Evolutionary conservation across 2,329 filamentous ascomycete species (phyloP).

Genomic region (Pseudofabraea citricarpa): DNA sequence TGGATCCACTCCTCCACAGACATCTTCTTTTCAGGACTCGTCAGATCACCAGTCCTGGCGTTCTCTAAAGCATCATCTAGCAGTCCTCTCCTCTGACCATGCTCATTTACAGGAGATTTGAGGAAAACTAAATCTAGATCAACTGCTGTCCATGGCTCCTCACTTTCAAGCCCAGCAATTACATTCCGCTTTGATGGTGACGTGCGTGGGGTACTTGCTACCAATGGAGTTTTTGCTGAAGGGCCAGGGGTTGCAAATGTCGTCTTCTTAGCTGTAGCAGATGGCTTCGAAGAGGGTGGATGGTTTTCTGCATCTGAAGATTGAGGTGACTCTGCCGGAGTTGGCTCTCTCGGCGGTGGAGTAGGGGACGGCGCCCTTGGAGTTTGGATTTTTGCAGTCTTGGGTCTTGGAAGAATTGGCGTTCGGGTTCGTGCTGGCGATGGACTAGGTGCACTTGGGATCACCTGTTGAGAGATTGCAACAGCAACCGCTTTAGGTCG

Average conservation of each 20-base stretch:
- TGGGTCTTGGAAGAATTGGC: constrained; percentile 1
- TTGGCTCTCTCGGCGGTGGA: constrained; percentile 47
- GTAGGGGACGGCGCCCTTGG: constrained; percentile 33
- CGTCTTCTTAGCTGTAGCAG: constrained; percentile 25
- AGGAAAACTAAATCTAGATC: constrained; percentile 71
- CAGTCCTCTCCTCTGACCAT: constrained; percentile 19
- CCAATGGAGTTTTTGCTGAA: constrained; percentile 43
- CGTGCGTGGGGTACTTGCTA: constrained; percentile 38
- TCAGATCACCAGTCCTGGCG: constrained; percentile 54
- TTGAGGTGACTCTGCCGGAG: constrained; percentile 65
- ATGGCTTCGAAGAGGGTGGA: constrained; percentile 62
- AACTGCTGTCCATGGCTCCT: constrained; percentile 63
- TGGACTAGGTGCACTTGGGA: constrained; percentile 1
- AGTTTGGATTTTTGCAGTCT: constrained; percentile 4
- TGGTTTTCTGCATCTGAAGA: constrained; percentile 78
- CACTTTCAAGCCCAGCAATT: constrained; percentile 51
- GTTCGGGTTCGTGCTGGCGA: neutral
- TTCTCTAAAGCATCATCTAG: constrained; percentile 39
- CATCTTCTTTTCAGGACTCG: constrained; percentile 78
- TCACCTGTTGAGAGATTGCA: too few relatives aligned
- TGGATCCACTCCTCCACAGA: constrained; percentile 91
- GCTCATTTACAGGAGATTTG: constrained; percentile 33
- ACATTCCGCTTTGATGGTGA: constrained; percentile 59
- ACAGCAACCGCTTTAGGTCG: too few relatives aligned
- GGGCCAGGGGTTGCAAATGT: constrained; percentile 9